Evolutionary conservation across 352 stramenopile species (phyloP).

Genomic region (Phytophthora pluvialis): DNA sequence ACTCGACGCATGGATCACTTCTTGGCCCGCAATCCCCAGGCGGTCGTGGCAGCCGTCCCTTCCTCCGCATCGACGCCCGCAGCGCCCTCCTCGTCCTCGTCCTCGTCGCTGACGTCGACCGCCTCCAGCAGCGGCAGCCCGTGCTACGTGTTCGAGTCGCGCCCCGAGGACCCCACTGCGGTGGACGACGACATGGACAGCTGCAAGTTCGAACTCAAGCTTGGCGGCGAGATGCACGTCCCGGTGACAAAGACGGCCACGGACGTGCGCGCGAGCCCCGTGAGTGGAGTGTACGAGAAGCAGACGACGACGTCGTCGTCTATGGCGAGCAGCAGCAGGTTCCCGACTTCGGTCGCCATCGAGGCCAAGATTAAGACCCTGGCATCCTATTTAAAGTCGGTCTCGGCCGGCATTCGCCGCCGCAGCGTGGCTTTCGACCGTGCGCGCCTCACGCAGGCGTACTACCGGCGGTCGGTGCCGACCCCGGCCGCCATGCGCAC

Average conservation of each 20-base stretch:
- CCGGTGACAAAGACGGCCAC: conserved; percentile 31
- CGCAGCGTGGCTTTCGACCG: conserved; percentile 45
- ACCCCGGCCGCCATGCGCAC: conserved; percentile 39
- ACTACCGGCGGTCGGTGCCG: conserved; percentile 52
- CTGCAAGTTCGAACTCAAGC: conserved; percentile 51
- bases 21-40: conserved; percentile 26
- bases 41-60: conserved; percentile 17
- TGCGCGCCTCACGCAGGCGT: conserved; percentile 48
- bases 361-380: conserved; percentile 53
- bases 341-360: conserved; percentile 20
- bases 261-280: conserved; percentile 35
- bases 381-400: conserved; percentile 52
- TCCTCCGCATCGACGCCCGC: conserved; percentile 18
- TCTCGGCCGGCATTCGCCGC: conserved; percentile 44
- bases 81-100: conserved; percentile 9
- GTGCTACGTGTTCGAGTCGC: conserved; percentile 25
- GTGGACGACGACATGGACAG: conserved; percentile 34
- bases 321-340: conserved; percentile 16
- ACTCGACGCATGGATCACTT: conserved; percentile 41
- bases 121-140: conserved; percentile 21
- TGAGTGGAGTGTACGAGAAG: conserved; percentile 31
- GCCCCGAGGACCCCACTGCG: conserved; percentile 32
- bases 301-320: conserved; percentile 21
- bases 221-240: conserved; percentile 38
- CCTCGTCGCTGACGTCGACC: conserved; percentile 14